These are phyloP conservation scores for Helotiales sp. DNA, from an alignment of 2,329 filamentous ascomycete genomes.

Conservation along the genomic window DNA sequence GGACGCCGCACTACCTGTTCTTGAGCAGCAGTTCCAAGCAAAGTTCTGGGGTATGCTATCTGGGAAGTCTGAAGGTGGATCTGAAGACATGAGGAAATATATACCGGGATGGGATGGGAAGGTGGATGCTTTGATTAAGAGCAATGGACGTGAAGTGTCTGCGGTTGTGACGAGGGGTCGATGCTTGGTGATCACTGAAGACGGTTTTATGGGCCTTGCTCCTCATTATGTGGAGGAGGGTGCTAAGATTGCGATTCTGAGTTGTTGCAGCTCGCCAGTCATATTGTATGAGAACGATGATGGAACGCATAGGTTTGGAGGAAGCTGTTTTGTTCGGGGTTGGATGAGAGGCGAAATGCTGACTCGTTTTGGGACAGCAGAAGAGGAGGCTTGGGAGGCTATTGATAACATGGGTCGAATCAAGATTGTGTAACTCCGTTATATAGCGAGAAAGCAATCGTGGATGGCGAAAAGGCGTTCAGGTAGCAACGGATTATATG, in stretches of 20 bases:
- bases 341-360: slow-evolving; percentile 25
- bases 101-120: background rate
- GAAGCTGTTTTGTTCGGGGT: slow-evolving; percentile 20
- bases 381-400: slow-evolving; percentile 23
- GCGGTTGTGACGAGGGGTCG: slow-evolving; percentile 15
- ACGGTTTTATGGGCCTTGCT: slow-evolving; percentile 18
- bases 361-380: background rate
- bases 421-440: slow-evolving; percentile 4
- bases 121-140: background rate
- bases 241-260: slow-evolving; percentile 17
- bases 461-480: too few species aligned
- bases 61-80: background rate
- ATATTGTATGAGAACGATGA: slow-evolving; percentile 16
- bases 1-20: background rate
- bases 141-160: background rate
- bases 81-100: background rate
- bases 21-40: background rate
- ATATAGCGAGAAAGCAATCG: background rate
- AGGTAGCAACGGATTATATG: too few species aligned
- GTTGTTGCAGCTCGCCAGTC: slow-evolving; percentile 16
- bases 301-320: slow-evolving; percentile 11
- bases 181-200: slow-evolving; percentile 19
- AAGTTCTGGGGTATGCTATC: background rate
- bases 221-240: slow-evolving; percentile 15
- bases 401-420: slow-evolving; percentile 16